phyloP scores from a whole-genome alignment of 2,329 filamentous ascomycete species.

The Dactylella cylindrospora region DNA sequence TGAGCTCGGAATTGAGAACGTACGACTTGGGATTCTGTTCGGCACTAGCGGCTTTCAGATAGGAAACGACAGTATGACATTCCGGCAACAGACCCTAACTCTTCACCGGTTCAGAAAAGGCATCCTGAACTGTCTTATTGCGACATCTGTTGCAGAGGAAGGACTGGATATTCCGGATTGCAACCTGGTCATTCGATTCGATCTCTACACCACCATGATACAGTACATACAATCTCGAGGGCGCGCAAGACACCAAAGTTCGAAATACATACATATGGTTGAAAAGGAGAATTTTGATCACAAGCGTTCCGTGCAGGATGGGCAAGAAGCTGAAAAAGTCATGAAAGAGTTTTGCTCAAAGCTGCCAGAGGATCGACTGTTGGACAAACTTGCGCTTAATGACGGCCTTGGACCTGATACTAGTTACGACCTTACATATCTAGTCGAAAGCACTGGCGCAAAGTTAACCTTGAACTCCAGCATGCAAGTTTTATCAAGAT shows the following conservation, averaged over 20 bases:
- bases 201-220: slow-evolving; percentile 85
- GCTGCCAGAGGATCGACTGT: slow-evolving; percentile 71
- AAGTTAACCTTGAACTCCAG: slow-evolving; percentile 66
- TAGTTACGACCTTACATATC: slow-evolving; percentile 54
- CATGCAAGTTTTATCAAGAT: slow-evolving; percentile 70
- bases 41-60: slow-evolving; percentile 59
- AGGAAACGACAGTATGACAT: slow-evolving; percentile 65
- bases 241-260: slow-evolving; percentile 74
- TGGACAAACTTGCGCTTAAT: slow-evolving; percentile 52
- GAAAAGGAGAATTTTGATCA: slow-evolving; percentile 70
- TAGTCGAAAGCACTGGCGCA: slow-evolving; percentile 68
- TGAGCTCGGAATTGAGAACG: slow-evolving; percentile 58
- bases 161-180: slow-evolving; percentile 68
- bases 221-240: slow-evolving; percentile 93
- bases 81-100: slow-evolving; percentile 71
- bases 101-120: slow-evolving; percentile 62
- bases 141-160: slow-evolving; percentile 67
- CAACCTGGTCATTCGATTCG: slow-evolving; percentile 71
- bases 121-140: slow-evolving; percentile 61
- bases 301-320: slow-evolving; percentile 60
- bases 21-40: slow-evolving; percentile 66
- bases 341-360: slow-evolving; percentile 75
- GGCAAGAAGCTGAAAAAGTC: slow-evolving; percentile 61
- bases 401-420: slow-evolving; percentile 19
- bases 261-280: slow-evolving; percentile 80